Evolutionary conservation across 441 rosid genomes (phyloP), one percentile per base, ranked within the genome.

Genomic region (Gossypium armourianum): DNA sequence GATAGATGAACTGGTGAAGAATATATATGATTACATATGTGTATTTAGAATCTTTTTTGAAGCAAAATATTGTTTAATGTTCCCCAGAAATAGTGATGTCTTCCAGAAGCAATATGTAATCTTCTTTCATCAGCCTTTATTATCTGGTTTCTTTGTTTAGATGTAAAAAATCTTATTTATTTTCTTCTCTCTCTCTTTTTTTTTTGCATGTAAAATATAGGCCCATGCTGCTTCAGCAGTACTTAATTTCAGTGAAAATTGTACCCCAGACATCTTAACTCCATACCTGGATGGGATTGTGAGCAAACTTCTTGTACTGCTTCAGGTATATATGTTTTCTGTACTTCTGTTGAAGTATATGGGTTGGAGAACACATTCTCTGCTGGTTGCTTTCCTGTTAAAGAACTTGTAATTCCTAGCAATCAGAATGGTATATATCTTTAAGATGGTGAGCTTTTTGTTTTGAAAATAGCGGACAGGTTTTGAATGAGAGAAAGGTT

Each of bases 171-270:
- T 3, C 53, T 4, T 13, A 57, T 29, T 4, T 62, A 15, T 5
- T 63, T 2, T 57, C 10, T 4, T 10, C 36, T 29, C 7, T 29
- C 0, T 2, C 15, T 20, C 19, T 28, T 29, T 29, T 4, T 28
- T 29, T 29, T 4, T 28, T 45, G 36, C 26, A 59, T 47, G 24
- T 20, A 58, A 47, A 29, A 29, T 60, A 50, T 79, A 83, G 86
- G 82, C 86, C 32, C 86, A 82, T 79, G 86, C 86, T 70, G 83
- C 85, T 72, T 80, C 82, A 5, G 86, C 87, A 50, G 79, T 82
- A 29, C 82, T 79, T 40, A 76, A 84, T 58, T 86, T 81, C 70
- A 77, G 83, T 72, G 83, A 86, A 64, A 75, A 82, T 54, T 86
- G 86, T 72, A 76, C 84, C 15, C 83, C 83, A 59, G 81, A 82